Conservation (phyloP, 2,329 filamentous ascomycete species). For the Dissoconium aciculare region DNA sequence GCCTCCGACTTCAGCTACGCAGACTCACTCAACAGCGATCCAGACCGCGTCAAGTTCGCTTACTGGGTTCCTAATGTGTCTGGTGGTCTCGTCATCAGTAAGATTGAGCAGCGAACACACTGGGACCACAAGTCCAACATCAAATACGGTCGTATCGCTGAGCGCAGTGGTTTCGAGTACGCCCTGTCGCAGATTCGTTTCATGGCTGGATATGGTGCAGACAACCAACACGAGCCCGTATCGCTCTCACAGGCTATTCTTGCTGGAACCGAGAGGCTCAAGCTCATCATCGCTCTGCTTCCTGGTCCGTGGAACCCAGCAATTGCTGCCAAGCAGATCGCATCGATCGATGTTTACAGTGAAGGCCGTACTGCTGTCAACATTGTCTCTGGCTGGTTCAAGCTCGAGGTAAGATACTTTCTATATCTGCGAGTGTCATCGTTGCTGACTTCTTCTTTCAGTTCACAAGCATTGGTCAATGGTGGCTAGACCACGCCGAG, state of each 20-base stretch:
- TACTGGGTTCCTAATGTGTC: constrained; percentile 43
- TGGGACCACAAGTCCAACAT: constrained; percentile 38
- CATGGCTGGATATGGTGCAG: constrained; percentile 31
- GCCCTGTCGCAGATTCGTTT: constrained; percentile 39
- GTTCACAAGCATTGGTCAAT: constrained; percentile 38
- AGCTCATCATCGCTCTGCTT: constrained; percentile 38
- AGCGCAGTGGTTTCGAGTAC: constrained; percentile 37
- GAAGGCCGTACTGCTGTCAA: constrained; percentile 39
- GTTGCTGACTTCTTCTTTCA: constrained; percentile 7
- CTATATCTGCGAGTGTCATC: not conserved
- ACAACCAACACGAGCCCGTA: constrained; percentile 39
- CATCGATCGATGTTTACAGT: constrained; percentile 38
- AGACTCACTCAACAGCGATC: constrained; percentile 29
- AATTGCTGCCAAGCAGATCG: constrained; percentile 39
- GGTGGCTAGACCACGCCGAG: constrained; percentile 41
- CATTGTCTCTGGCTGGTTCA: constrained; percentile 41
- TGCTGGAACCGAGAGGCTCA: constrained; percentile 33
- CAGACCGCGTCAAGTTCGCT: constrained; percentile 33
- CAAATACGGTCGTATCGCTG: constrained; percentile 35
- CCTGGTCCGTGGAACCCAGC: constrained; percentile 39
- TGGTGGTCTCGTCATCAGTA: constrained; percentile 38
- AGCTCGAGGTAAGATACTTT: constrained; percentile 26
- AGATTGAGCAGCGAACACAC: constrained; percentile 35
- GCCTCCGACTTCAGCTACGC: constrained; percentile 19
- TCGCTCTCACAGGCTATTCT: constrained; percentile 38